Percentiles rank a stretch among this genome's conserved stretches.
Evolutionary conservation across 1,284 basidiomycete species (phyloP).

Genomic region (Cryptococcus maquisensis): DNA sequence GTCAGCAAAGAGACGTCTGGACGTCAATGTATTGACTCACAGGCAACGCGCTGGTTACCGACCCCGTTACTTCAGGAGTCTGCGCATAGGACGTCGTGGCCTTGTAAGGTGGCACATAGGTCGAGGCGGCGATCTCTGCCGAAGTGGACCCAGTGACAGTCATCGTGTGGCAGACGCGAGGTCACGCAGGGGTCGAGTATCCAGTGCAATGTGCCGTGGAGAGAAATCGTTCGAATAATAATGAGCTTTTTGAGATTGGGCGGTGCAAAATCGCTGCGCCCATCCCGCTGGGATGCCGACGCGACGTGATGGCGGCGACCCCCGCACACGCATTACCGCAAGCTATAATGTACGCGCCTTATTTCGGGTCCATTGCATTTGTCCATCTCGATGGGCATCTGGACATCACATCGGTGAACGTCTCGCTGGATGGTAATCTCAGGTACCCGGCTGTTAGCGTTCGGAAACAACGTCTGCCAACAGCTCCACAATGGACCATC

Average conservation of each 20-base stretch:
- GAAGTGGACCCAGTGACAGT: slow-evolving; percentile 31
- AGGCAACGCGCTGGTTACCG: slow-evolving; percentile 25
- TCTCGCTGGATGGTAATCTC: no score
- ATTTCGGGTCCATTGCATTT: no score
- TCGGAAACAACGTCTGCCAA: slow-evolving; percentile 23
- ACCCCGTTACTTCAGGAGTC: slow-evolving; percentile 28
- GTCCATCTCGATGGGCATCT: no score
- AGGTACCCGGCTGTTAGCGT: slow-evolving; percentile 5
- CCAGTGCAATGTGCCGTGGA: no score
- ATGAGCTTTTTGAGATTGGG: no score
- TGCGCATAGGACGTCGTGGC: slow-evolving; percentile 32
- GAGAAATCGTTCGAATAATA: background rate
- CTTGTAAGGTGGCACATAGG: slow-evolving; percentile 35
- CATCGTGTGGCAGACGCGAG: slow-evolving; percentile 13
- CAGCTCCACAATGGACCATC: slow-evolving; percentile 9
- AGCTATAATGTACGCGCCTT: no score
- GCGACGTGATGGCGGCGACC: no score
- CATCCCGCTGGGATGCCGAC: no score
- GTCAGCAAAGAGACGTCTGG: background rate
- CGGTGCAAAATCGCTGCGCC: no score
- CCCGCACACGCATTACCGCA: no score
- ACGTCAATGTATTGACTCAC: slow-evolving; percentile 2
- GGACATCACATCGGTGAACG: no score
- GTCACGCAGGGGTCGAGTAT: background rate
- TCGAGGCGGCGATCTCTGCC: slow-evolving; percentile 22